Conservation (phyloP, 345 rosid genomes). For the Nephelium lappaceum region DNA sequence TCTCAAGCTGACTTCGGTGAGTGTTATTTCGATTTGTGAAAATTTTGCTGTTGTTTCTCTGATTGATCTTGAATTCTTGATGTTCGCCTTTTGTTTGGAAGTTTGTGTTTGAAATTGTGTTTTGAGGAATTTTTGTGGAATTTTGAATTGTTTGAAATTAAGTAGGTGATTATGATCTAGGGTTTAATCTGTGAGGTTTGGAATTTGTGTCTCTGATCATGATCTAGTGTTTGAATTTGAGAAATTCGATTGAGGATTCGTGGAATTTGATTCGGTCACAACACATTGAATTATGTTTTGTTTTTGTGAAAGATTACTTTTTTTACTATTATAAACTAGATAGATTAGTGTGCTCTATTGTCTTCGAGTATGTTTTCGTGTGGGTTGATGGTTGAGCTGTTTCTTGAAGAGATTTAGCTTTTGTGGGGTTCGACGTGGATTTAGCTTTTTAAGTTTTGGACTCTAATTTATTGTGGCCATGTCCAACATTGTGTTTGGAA, state of each 20-base stretch:
- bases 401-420: neutral
- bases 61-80: conserved; percentile 19
- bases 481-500: neutral
- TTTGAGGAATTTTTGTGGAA: neutral
- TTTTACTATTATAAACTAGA: neutral
- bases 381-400: neutral
- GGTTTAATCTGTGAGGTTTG: conserved; percentile 7
- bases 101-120: neutral
- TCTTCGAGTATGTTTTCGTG: neutral
- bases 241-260: neutral
- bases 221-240: conserved; percentile 22
- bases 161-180: neutral
- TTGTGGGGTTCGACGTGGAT: neutral
- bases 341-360: neutral
- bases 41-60: conserved; percentile 12
- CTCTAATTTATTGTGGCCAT: neutral
- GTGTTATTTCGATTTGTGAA: conserved; percentile 20
- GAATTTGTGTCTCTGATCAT: conserved; percentile 16
- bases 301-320: neutral
- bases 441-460: neutral
- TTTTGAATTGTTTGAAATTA: conserved; percentile 13
- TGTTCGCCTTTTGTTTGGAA: conserved; percentile 7
- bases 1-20: conserved; percentile 44
- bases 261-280: neutral
- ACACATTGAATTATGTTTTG: neutral